These are phyloP conservation scores for Colletotrichum orchidophilum DNA, from an alignment of 2,329 filamentous ascomycete species.

Conservation along the genomic window DNA sequence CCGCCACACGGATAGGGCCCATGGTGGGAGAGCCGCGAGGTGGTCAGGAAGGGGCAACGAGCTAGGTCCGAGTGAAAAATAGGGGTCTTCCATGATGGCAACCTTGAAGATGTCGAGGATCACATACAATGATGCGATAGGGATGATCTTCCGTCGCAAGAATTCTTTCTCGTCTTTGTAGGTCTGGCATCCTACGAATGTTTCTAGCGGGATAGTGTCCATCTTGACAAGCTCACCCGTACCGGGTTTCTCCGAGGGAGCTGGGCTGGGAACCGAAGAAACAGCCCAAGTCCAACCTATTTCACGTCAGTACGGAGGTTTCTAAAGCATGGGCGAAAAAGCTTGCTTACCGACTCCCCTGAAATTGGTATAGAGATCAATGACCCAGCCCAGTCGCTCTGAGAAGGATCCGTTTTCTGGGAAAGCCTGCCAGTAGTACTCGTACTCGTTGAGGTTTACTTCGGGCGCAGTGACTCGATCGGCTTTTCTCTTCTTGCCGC, in stretches of 20 bases:
- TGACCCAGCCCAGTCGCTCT: conserved; percentile 63
- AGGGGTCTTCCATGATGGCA: conserved; percentile 78
- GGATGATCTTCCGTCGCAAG: conserved; percentile 53
- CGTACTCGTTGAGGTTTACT: conserved; percentile 41
- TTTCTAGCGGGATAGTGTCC: conserved; percentile 50
- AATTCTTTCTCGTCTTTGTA: conserved; percentile 54
- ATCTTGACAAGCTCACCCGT: conserved; percentile 52
- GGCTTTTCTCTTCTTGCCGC: conserved; percentile 17
- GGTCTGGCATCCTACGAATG: conserved; percentile 56
- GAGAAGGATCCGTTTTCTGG: conserved; percentile 58
- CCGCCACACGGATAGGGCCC: conserved; percentile 64
- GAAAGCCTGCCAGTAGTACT: conserved; percentile 70
- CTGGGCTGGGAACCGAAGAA: conserved; percentile 54
- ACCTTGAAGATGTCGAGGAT: conserved; percentile 76
- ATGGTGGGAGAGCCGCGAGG: conserved; percentile 51
- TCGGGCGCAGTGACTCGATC: conserved; percentile 19
- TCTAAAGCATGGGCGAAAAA: neutral
- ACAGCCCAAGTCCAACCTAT: conserved; percentile 68
- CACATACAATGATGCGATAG: conserved; percentile 68
- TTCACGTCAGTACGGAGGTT: neutral
- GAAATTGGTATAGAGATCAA: conserved; percentile 64
- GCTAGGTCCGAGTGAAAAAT: conserved; percentile 69
- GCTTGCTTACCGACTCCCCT: conserved; percentile 59
- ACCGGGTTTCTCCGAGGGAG: conserved; percentile 52
- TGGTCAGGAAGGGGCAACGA: conserved; percentile 51